Conservation (phyloP, 306 rosid species). For the Purshia tridentata region DNA sequence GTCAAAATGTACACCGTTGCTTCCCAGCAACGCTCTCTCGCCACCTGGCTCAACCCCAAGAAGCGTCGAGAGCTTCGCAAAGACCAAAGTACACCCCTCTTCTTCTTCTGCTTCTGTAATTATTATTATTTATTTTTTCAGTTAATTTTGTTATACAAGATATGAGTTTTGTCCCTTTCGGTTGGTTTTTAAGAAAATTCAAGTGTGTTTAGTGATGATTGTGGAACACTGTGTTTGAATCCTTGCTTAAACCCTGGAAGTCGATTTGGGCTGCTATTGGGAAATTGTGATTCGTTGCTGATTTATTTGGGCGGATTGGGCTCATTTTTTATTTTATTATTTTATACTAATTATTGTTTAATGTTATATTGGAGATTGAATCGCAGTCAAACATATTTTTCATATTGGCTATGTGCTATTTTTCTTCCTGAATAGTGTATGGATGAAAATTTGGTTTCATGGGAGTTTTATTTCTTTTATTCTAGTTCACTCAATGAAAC, state of each 20-base stretch:
- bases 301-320: too few relatives aligned
- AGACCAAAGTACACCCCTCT: slow-evolving; percentile 40
- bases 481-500: background rate
- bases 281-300: too few relatives aligned
- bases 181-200: background rate
- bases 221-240: background rate
- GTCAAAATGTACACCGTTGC: slow-evolving; percentile 71
- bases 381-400: background rate
- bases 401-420: background rate
- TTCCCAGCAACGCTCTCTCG: slow-evolving; percentile 75
- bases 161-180: background rate
- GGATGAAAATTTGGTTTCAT: background rate
- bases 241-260: background rate
- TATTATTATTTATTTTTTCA: background rate
- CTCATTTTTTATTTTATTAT: too few relatives aligned
- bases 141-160: background rate
- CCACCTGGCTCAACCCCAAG: slow-evolving; percentile 71
- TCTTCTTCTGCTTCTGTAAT: background rate
- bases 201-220: background rate
- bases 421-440: background rate
- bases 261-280: background rate
- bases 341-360: background rate
- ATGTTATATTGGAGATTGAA: background rate
- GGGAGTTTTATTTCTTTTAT: background rate
- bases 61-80: slow-evolving; percentile 63